Evolutionary conservation across 2,329 filamentous ascomycete genomes (phyloP).

Genomic region (Biscogniauxia marginata): DNA sequence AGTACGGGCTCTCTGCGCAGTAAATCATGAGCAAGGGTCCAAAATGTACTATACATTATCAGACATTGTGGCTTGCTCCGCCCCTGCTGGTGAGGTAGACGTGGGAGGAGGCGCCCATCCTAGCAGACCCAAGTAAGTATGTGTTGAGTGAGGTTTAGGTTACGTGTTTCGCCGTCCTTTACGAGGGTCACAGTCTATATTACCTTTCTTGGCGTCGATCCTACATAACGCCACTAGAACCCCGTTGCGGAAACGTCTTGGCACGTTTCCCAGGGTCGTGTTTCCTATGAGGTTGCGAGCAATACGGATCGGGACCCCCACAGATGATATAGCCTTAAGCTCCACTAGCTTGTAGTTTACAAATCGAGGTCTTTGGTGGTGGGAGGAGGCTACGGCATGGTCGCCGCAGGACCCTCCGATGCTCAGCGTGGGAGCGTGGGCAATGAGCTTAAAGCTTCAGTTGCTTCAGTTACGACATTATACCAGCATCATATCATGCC

Average conservation of each 20-base stretch:
- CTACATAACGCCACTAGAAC: constrained; percentile 22
- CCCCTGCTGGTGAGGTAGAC: constrained; percentile 11
- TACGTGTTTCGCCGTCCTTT: constrained; percentile 4
- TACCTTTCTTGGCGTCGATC: constrained; percentile 23
- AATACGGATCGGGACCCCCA: not conserved
- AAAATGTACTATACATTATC: not conserved
- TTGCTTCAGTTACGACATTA: constrained; percentile 19
- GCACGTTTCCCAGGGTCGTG: constrained; percentile 17
- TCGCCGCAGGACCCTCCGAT: constrained; percentile 23
- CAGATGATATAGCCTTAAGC: constrained; percentile 4
- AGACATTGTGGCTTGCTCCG: constrained; percentile 24
- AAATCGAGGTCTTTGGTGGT: not conserved
- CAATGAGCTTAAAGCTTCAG: not conserved
- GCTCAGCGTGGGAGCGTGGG: constrained; percentile 12
- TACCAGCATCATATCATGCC: constrained; percentile 20
- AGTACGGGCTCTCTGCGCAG: not conserved
- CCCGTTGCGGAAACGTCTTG: constrained; percentile 23
- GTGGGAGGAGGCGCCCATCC: constrained; percentile 12
- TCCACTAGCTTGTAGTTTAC: not conserved
- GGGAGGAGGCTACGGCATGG: constrained; percentile 8
- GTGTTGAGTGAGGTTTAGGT: constrained; percentile 2
- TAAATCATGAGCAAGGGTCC: not conserved
- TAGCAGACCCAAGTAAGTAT: constrained; percentile 3
- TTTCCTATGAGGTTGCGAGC: constrained; percentile 12
- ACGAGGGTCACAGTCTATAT: not conserved